Evolutionary conservation across 768 basidiomycete species (phyloP).

Genomic region (Melanogaster broomeanus): DNA sequence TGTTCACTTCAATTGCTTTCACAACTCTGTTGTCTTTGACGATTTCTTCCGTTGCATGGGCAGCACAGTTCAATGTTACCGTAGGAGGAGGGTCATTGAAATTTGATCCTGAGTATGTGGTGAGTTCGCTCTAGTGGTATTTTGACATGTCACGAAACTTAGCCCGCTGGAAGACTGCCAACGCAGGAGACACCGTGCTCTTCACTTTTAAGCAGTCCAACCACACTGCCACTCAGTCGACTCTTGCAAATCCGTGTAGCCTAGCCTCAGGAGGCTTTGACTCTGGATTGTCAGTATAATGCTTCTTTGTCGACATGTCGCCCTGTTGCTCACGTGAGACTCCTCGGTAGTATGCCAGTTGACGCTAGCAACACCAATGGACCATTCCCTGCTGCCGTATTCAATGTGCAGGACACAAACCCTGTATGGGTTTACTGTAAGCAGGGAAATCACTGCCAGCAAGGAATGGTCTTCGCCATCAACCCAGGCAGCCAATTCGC

Average conservation of each 20-base stretch:
- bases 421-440: conserved; percentile 64
- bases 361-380: conserved; percentile 38
- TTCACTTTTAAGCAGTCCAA: conserved; percentile 60
- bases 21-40: neutral
- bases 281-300: conserved; percentile 54
- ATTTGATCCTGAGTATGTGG: conserved; percentile 19
- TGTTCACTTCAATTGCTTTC: neutral
- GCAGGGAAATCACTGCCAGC: conserved; percentile 55
- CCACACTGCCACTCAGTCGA: conserved; percentile 60
- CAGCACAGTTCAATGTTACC: conserved; percentile 13
- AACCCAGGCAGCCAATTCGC: conserved; percentile 58
- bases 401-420: conserved; percentile 41
- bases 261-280: conserved; percentile 50
- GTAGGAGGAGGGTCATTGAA: conserved; percentile 14
- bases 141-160: neutral
- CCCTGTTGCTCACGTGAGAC: conserved; percentile 10
- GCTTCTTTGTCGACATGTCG: neutral
- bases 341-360: conserved; percentile 47
- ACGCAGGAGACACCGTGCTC: conserved; percentile 44
- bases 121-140: conserved; percentile 12
- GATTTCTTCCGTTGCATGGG: conserved; percentile 3
- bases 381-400: conserved; percentile 47
- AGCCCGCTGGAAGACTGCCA: conserved; percentile 39
- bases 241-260: conserved; percentile 50
- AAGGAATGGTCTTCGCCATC: conserved; percentile 68